Conservation (phyloP, 2,329 filamentous ascomycete genomes). For the Cercospora zeina region DNA sequence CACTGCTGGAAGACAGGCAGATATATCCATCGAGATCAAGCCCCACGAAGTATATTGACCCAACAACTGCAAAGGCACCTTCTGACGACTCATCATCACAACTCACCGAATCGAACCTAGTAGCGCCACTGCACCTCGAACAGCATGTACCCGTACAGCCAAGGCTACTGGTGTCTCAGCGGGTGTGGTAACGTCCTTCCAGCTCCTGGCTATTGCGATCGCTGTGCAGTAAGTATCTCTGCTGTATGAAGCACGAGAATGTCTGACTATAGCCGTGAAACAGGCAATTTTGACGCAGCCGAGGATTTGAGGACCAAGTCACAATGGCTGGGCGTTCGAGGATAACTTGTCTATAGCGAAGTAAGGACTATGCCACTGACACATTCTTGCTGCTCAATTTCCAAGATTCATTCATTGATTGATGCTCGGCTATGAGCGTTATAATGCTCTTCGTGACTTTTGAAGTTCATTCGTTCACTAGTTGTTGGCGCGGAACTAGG, state of each 20-base stretch:
- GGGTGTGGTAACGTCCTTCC: neutral
- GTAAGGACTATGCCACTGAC: neutral
- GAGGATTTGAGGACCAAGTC: neutral
- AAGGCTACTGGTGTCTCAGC: neutral
- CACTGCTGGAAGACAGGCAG: too few species aligned
- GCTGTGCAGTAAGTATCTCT: constrained; percentile 2
- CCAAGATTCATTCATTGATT: neutral
- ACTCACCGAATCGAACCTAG: neutral
- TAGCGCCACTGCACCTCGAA: neutral
- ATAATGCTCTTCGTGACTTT: neutral
- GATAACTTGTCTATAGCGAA: neutral
- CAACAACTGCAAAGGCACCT: neutral
- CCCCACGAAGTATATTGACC: too few species aligned
- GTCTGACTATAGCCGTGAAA: neutral
- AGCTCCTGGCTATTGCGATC: neutral
- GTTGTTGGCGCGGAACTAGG: too few species aligned
- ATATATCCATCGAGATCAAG: too few species aligned
- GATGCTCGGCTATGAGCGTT: too few species aligned
- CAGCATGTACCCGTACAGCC: neutral
- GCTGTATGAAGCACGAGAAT: too few species aligned
- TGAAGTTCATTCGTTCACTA: too few species aligned
- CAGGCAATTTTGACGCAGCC: neutral
- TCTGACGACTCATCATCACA: neutral
- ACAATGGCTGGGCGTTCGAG: neutral
- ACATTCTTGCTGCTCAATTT: neutral